These are phyloP conservation scores for Alternaria consortialis DNA, from an alignment of 2,329 filamentous ascomycete genomes.

Conservation along the genomic window DNA sequence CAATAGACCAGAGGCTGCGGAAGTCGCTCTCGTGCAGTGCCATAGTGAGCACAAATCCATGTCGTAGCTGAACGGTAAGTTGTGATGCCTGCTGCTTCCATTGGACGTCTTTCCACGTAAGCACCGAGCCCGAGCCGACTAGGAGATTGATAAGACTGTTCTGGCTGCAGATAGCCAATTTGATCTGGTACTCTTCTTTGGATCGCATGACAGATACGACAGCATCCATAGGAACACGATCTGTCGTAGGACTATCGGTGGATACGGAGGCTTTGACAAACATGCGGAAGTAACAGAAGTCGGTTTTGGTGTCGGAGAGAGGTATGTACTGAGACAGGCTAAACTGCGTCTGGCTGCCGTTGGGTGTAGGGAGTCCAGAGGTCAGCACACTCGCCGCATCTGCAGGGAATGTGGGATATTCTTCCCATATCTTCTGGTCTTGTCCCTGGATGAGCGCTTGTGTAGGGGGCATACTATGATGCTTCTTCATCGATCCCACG, in stretches of 20 bases:
- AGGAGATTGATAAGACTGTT: constrained; percentile 77
- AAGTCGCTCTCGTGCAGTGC: constrained; percentile 81
- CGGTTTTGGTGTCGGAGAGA: constrained; percentile 74
- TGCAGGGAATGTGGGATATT: constrained; percentile 76
- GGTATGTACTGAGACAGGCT: constrained; percentile 75
- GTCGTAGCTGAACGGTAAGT: constrained; percentile 75
- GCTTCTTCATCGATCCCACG: constrained; percentile 82
- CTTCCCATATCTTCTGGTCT: constrained; percentile 82
- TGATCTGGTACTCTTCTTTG: constrained; percentile 72
- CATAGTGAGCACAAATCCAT: constrained; percentile 77
- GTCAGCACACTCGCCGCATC: constrained; percentile 73
- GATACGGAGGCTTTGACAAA: constrained; percentile 77
- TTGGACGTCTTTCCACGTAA: constrained; percentile 80
- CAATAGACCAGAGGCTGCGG: constrained; percentile 80
- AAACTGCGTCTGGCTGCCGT: constrained; percentile 55
- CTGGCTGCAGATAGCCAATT: constrained; percentile 80
- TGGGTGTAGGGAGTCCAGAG: constrained; percentile 49
- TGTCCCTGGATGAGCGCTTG: constrained; percentile 76
- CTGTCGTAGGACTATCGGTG: constrained; percentile 72
- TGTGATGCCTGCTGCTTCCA: constrained; percentile 76
- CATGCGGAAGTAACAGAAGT: constrained; percentile 82
- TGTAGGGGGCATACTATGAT: constrained; percentile 74
- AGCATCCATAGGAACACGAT: constrained; percentile 75
- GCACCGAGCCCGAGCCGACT: constrained; percentile 73
- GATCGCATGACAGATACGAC: constrained; percentile 78